phyloP scores from a whole-genome alignment of 2,329 filamentous ascomycete species.

The Rhynchosporium secalis region DNA sequence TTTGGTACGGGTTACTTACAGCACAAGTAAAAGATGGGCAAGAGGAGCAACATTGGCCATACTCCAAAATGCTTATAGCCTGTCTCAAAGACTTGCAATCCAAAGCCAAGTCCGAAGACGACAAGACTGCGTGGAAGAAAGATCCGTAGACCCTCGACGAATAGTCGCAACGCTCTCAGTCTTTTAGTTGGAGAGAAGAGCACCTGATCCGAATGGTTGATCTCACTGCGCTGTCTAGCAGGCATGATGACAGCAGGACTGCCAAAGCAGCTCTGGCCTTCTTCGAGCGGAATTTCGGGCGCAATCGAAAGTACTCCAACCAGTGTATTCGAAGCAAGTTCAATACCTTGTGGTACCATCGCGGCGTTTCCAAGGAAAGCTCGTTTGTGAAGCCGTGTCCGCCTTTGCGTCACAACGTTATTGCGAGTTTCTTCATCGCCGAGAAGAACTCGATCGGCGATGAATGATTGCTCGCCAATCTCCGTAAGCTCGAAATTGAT shows the following conservation, averaged over 20 bases:
- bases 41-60: background rate
- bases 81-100: constrained; percentile 13
- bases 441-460: constrained; percentile 11
- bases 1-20: background rate
- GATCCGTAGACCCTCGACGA: constrained; percentile 13
- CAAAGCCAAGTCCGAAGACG: constrained; percentile 14
- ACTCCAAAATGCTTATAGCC: background rate
- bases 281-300: constrained; percentile 13
- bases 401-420: constrained; percentile 10
- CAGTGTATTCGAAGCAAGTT: constrained; percentile 14
- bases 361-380: constrained; percentile 10
- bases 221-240: constrained; percentile 4
- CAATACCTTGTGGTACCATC: constrained; percentile 12
- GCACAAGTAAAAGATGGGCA: background rate
- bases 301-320: constrained; percentile 13
- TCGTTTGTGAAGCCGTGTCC: constrained; percentile 9
- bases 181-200: background rate
- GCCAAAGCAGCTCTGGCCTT: constrained; percentile 17
- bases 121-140: constrained; percentile 13
- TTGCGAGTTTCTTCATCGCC: constrained; percentile 6
- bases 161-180: constrained; percentile 7
- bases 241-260: constrained; percentile 16
- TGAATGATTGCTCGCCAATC: constrained; percentile 13
- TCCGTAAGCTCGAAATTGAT: constrained; percentile 19
- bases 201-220: constrained; percentile 1